These are phyloP conservation scores for Cryptomeria japonica DNA, from an alignment of 75 land plant genomes.

Conservation along the genomic window DNA sequence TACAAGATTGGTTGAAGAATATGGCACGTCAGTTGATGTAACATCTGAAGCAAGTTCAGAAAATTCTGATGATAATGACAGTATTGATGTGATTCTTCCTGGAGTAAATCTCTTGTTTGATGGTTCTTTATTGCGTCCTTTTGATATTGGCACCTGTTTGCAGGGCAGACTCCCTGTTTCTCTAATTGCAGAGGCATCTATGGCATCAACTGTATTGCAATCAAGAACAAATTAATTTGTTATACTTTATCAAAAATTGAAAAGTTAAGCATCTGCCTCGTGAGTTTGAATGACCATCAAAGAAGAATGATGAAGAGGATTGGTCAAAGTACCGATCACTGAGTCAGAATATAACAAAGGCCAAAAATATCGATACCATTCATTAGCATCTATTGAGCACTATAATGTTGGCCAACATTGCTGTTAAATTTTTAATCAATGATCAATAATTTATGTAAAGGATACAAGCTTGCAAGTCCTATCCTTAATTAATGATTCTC, in stretches of 20 bases:
- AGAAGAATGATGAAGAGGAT: background rate
- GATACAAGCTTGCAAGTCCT: background rate
- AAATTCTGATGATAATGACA: slow-evolving; percentile 64
- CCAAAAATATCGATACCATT: background rate
- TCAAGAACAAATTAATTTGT: slow-evolving; percentile 17
- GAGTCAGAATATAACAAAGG: background rate
- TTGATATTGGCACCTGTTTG: slow-evolving; percentile 83
- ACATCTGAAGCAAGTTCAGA: slow-evolving; percentile 34
- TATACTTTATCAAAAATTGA: background rate
- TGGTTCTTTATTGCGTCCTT: slow-evolving; percentile 68
- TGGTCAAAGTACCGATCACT: background rate
- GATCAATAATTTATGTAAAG: background rate
- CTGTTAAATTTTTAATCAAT: background rate
- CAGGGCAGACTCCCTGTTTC: slow-evolving; percentile 92
- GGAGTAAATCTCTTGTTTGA: slow-evolving; percentile 91
- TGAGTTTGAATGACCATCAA: background rate
- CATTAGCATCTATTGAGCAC: background rate
- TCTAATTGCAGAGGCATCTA: slow-evolving; percentile 82
- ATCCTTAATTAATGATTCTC: background rate
- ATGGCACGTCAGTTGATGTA: slow-evolving; percentile 10
- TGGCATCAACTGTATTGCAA: slow-evolving; percentile 54
- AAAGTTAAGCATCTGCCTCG: background rate
- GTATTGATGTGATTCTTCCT: slow-evolving; percentile 73
- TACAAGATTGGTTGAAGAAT: slow-evolving; percentile 55
- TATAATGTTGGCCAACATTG: background rate